Evolutionary conservation across 345 rosid genomes (phyloP), one percentile per base, ranked within the genome.

Genomic region (Acer saccharum): DNA sequence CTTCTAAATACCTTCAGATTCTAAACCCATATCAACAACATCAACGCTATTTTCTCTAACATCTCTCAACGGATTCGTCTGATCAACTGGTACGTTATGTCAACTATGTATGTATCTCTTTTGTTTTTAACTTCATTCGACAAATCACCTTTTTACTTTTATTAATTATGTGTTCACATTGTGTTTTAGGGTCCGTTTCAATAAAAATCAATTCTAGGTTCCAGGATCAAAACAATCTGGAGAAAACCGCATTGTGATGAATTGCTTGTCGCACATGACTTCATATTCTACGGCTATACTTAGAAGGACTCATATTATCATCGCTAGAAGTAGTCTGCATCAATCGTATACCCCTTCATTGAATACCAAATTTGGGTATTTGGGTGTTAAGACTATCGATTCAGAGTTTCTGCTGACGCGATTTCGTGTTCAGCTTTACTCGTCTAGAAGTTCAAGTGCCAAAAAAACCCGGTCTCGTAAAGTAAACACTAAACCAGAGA

Each of bases 191-290:
- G 18, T 11, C 39, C 4, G 3, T 54, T 60, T 20, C 48, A 9
- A 58, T 60, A 12, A 21, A 48, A 69, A 48, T 12, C 18, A 25
- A 16, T 63, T 76, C 23, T 46, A 27, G n/a, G 20, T 43, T 57
- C 46, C 67, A 76, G 74, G 16, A 64, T 72, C 69, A 58, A 65
- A 68, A 54, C 61, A 41, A 35, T 1, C n/a, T 29, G 50, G 52
- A 5, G 66, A 62, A 21, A 65, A 43, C 77, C 65, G 39, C 32
- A 43, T 61, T 66, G 83, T 82, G 74, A 90, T 91, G 94, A 90
- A 65, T 66, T 86, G 88, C 82, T 69, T 91, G 46, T 89, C 83
- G 35, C 93, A 86, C 25, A 84, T 85, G 39, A 85, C 90, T 78
- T 86, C 90, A 10, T 88, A 75, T 71, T 76, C 93, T 11, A 85